Evolutionary conservation across 495 filamentous ascomycete species (phyloP).

Genomic region (Sabuloglossum arenarium): DNA sequence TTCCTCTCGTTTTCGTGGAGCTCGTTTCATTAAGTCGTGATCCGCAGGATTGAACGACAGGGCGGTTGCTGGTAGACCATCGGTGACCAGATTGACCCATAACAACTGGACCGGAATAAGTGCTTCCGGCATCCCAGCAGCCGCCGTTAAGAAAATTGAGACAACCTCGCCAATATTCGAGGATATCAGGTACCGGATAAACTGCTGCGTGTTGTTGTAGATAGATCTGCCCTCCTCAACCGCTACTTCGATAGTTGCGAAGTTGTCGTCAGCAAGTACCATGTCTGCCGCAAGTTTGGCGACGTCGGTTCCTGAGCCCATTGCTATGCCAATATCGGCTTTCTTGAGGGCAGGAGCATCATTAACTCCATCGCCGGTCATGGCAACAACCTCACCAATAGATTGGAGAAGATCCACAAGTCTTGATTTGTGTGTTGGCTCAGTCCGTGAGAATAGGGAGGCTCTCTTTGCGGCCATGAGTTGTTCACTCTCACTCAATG

Average conservation of each 20-base stretch:
- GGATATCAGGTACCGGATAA: conserved; percentile 96
- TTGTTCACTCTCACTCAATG: conserved; percentile 56
- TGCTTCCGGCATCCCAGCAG: conserved; percentile 93
- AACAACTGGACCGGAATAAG: conserved; percentile 92
- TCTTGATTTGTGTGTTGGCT: conserved; percentile 86
- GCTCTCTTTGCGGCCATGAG: conserved; percentile 66
- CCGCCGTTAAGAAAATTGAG: conserved; percentile 96
- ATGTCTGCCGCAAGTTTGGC: conserved; percentile 95
- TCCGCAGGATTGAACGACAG: conserved; percentile 95
- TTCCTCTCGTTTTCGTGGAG: conserved; percentile 82
- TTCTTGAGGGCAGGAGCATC: conserved; percentile 98
- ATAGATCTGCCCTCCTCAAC: conserved; percentile 96
- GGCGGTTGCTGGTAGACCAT: conserved; percentile 90
- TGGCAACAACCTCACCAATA: conserved; percentile 85
- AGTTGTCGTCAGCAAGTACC: conserved; percentile 98
- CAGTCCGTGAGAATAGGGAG: conserved; percentile 89
- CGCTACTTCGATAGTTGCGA: conserved; percentile 88
- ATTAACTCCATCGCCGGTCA: conserved; percentile 99
- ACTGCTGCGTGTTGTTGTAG: conserved; percentile 99
- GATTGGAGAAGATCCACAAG: conserved; percentile 93
- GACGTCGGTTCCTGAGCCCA: conserved; percentile 97
- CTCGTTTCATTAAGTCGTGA: conserved; percentile 88
- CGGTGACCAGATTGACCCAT: conserved; percentile 98
- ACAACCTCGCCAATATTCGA: conserved; percentile 99
- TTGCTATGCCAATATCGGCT: conserved; percentile 95